Evolutionary conservation across 2,329 filamentous ascomycete species (phyloP).

Genomic region (Arthroderma uncinatum): DNA sequence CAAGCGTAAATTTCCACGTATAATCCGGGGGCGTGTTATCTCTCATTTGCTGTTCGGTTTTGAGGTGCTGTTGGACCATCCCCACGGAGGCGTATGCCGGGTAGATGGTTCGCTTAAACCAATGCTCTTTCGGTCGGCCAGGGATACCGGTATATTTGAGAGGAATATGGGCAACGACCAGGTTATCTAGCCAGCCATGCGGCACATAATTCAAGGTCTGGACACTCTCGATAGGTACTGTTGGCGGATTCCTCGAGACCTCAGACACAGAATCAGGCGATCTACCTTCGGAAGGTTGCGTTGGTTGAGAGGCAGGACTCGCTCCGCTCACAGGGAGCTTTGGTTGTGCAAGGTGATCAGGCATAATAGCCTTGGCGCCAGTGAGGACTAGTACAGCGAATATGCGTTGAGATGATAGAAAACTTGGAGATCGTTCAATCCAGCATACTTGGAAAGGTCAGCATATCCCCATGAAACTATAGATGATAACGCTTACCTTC

Average conservation of each 20-base stretch:
- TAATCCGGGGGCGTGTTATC: neutral
- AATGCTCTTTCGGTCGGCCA: neutral
- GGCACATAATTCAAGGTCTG: neutral
- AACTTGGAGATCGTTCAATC: neutral
- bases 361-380: neutral
- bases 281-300: neutral
- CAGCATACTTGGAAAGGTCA: neutral
- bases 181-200: neutral
- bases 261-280: no score
- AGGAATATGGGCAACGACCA: neutral
- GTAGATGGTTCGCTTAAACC: neutral
- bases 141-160: neutral
- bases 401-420: neutral
- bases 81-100: neutral
- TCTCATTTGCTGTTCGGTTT: neutral
- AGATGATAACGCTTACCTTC: neutral
- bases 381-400: neutral
- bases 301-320: neutral
- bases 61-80: neutral
- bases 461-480: neutral
- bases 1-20: neutral
- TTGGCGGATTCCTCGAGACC: no score
- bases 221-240: neutral
- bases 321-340: neutral
- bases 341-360: neutral